These are phyloP conservation scores for Neurospora sp. DNA, from an alignment of 495 filamentous ascomycete genomes.

Conservation along the genomic window DNA sequence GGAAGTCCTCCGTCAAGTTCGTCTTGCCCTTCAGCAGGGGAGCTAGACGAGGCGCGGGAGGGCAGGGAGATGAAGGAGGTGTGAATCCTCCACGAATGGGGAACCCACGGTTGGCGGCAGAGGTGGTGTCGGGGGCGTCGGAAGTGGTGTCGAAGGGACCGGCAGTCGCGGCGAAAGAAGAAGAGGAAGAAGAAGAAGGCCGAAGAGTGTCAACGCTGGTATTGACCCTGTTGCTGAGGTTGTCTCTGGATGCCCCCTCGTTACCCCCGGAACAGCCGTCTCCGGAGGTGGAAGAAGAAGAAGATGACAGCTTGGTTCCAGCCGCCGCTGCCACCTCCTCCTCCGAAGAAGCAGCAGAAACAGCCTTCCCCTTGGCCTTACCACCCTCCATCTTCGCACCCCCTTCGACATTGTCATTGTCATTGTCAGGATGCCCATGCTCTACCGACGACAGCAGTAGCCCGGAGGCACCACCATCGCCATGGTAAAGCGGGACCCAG, in stretches of 20 bases:
- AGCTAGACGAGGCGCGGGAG: neutral
- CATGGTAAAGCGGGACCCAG: neutral
- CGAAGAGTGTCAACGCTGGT: neutral
- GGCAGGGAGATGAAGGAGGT: neutral
- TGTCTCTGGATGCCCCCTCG: neutral
- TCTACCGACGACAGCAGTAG: neutral
- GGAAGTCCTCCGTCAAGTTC: neutral
- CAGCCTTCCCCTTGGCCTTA: neutral
- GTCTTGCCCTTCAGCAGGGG: neutral
- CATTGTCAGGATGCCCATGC: neutral
- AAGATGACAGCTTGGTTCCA: neutral
- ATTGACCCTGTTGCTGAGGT: neutral
- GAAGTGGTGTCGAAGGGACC: neutral
- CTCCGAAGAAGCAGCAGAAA: neutral
- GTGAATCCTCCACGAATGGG: neutral
- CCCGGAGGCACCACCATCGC: neutral
- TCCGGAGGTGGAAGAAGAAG: neutral
- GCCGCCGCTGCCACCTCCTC: neutral
- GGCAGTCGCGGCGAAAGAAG: neutral
- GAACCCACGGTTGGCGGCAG: neutral
- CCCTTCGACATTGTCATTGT: neutral
- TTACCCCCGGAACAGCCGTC: neutral
- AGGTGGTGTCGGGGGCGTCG: neutral
- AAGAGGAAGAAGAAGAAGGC: neutral
- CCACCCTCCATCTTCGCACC: neutral